phyloP scores from a whole-genome alignment of 23 red algal genomes.

The Cyanidium caldarium region DNA sequence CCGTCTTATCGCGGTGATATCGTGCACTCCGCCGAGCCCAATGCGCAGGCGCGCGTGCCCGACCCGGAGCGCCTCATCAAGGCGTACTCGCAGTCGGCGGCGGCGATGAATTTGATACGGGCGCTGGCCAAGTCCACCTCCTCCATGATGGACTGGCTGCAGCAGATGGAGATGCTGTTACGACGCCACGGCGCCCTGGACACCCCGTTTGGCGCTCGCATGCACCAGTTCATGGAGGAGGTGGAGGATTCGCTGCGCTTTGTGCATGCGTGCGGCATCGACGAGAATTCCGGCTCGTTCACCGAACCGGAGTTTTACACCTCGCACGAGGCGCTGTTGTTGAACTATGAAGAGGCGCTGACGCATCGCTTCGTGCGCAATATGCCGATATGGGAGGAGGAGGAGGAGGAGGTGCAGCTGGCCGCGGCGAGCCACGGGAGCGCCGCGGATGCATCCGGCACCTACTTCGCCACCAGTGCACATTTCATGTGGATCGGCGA shows the following conservation, averaged over 20 bases:
- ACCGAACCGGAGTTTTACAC: slow-evolving; percentile 28
- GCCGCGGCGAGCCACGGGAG: background rate
- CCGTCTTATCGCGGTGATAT: slow-evolving; percentile 68
- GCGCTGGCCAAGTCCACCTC: slow-evolving; percentile 35
- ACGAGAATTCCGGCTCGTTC: slow-evolving; percentile 21
- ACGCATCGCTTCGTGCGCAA: background rate
- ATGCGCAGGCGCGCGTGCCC: slow-evolving; percentile 25
- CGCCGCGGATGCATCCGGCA: background rate
- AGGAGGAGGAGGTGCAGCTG: background rate
- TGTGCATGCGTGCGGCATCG: slow-evolving; percentile 33
- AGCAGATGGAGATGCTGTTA: slow-evolving; percentile 16
- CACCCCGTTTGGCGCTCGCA: background rate
- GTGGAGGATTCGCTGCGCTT: slow-evolving; percentile 61
- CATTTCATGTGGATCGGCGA: slow-evolving; percentile 81
- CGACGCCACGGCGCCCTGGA: slow-evolving; percentile 2
- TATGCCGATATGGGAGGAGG: background rate
- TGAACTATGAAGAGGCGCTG: slow-evolving; percentile 26
- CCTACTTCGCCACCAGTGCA: slow-evolving; percentile 24
- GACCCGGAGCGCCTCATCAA: slow-evolving; percentile 47
- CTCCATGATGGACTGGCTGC: slow-evolving; percentile 44
- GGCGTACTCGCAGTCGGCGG: slow-evolving; percentile 48
- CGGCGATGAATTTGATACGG: slow-evolving; percentile 43
- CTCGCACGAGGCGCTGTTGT: slow-evolving; percentile 17
- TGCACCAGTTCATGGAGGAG: slow-evolving; percentile 15
- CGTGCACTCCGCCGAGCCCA: slow-evolving; percentile 23